Percentiles rank a stretch among this genome's conserved stretches.
Evolutionary conservation across 306 rosid species (phyloP).

Genomic region (Senna siamea): DNA sequence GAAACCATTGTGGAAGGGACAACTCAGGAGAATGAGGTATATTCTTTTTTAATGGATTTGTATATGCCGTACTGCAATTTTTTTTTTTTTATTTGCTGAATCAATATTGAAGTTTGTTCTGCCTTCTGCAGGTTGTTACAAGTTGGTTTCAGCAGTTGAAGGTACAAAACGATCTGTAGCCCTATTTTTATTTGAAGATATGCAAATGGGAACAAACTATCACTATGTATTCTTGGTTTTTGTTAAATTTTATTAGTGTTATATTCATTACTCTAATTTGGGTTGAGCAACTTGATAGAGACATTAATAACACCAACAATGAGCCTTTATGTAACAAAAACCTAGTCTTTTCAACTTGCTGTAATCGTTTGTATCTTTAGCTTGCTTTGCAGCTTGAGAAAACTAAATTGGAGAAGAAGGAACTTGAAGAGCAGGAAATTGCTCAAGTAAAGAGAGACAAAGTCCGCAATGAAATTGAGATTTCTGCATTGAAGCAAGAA

Average conservation of each 20-base stretch:
- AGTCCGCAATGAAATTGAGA: constrained; percentile 62
- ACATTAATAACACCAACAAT: background rate
- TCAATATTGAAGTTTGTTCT: constrained; percentile 34
- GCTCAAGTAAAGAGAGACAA: constrained; percentile 68
- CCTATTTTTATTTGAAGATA: constrained; percentile 38
- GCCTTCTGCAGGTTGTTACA: constrained; percentile 65
- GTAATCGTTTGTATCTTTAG: constrained; percentile 27
- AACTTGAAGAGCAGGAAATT: constrained; percentile 78
- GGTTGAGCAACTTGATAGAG: constrained; percentile 18
- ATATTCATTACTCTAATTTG: constrained; percentile 27
- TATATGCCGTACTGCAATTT: constrained; percentile 9
- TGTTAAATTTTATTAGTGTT: constrained; percentile 24
- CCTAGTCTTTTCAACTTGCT: constrained; percentile 24
- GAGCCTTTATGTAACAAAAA: background rate
- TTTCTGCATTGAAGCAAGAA: constrained; percentile 69
- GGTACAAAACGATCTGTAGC: constrained; percentile 54
- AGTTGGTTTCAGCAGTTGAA: constrained; percentile 74
- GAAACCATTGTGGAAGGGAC: constrained; percentile 83
- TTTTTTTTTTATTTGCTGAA: constrained; percentile 12
- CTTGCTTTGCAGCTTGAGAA: constrained; percentile 63
- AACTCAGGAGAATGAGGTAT: constrained; percentile 79
- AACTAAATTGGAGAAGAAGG: constrained; percentile 66
- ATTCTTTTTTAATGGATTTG: constrained; percentile 35
- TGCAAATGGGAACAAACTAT: constrained; percentile 7
- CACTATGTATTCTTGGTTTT: constrained; percentile 25